Percentiles rank a stretch among this genome's conserved stretches.
These are phyloP conservation scores for Fusarium sacchari DNA, from an alignment of 2,329 filamentous ascomycete genomes.

Conservation along the genomic window DNA sequence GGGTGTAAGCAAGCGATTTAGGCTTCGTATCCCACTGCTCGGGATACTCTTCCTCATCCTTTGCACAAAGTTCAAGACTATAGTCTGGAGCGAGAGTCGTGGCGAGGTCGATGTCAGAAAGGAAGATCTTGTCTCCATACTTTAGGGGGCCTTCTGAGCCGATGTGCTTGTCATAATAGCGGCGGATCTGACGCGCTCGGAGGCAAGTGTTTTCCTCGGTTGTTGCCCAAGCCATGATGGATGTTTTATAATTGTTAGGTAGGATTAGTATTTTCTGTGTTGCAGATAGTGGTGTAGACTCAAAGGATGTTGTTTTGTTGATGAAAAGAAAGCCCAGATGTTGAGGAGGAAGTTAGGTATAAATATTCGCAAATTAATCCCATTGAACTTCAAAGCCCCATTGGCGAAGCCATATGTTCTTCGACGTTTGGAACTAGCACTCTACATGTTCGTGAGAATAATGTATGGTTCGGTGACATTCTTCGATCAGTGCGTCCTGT, in stretches of 20 bases:
- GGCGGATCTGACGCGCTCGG: not conserved
- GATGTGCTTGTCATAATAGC: not conserved
- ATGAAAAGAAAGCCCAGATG: accelerated
- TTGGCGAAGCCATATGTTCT: accelerated
- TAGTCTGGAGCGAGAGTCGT: not conserved
- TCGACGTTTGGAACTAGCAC: accelerated
- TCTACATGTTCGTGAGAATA: not conserved
- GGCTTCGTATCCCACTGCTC: not conserved
- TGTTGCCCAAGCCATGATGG: not conserved
- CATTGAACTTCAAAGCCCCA: accelerated
- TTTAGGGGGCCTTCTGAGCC: not conserved
- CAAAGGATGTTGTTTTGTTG: not conserved
- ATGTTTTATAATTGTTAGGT: not conserved
- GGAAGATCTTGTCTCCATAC: not conserved
- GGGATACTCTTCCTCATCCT: not conserved
- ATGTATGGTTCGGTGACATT: accelerated
- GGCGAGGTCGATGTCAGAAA: not conserved
- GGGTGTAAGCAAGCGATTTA: not conserved
- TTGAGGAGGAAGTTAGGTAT: too few relatives aligned
- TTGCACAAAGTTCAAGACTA: accelerated
- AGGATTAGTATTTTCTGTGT: not conserved
- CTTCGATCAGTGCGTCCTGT: accelerated
- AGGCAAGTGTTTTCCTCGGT: not conserved
- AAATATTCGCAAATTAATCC: accelerated
- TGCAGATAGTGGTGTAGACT: not conserved